Base-by-base conservation (phyloP, 2,329 filamentous ascomycete genomes). In the Xylariaceae sp. region DNA sequence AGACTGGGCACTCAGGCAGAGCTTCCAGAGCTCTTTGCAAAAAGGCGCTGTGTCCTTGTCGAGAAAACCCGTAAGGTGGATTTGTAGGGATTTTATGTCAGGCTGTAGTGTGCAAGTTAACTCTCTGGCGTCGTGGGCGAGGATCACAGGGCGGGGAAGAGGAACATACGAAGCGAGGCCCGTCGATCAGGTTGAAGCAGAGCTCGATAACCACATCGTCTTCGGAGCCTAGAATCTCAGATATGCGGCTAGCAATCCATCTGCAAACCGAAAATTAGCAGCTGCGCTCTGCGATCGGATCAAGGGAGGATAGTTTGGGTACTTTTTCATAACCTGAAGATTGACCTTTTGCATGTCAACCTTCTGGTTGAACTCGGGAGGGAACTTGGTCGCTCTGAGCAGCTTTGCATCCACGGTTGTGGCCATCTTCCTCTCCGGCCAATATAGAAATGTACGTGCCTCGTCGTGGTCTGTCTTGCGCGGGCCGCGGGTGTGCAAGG, bases 261-360 rank as follows among this genome's bases (percentile, higher is more conserved):
- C 92, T 97, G 67, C 39, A 59, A 50, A 17, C 53, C 39, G 15
- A 11, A 7, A 35, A 59, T 69, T 50, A 68, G 66, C 23, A 51
- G 48, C 50, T 48, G 13, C 39, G 57, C 23, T 39, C 41, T 9
- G 47, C 11, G 17, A 47, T 35, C 7, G 34, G 41, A 11, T 45
- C 10, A 54, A 48, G 37, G 39, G 47, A 51, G 51, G 53, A 49
- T 44, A 15, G 41, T 53, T 55, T 61, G 76, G 87, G 71, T 73
- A 95, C 90, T 94, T 96, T 82, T 97, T 97, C 86, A 99, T 96
- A 58, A 99, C 90, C 74, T 96, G 91, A 54, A 96, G 81, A 73
- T 99, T 97, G 75, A 99, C 92, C 78, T 97, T 97, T 68, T 87
- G 85, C 85, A 95, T 96, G 78, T 99, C 92, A 65, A 99, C 94